Evolutionary conservation across 2,329 filamentous ascomycete genomes (phyloP), one percentile per base, ranked within the genome.

Genomic region (Karstenula rhodostoma): DNA sequence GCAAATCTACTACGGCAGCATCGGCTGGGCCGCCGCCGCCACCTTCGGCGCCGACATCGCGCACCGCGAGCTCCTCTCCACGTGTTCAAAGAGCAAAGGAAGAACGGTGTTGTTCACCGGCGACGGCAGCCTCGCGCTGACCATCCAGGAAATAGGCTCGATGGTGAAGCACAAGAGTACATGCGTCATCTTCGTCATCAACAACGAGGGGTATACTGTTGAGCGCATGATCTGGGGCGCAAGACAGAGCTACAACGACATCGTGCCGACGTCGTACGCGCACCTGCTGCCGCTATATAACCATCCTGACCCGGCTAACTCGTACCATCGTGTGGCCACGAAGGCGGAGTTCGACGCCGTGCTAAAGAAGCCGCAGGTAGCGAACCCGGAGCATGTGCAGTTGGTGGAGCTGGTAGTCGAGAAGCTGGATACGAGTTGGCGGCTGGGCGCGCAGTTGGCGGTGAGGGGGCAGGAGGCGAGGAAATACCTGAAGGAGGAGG

Each of bases 91-190:
- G 15, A 19, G 25, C 0, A 47, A 47, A 12, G 71, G 74, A 5
- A 59, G 85, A 56, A 85, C 86, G 0, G 80, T 89, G 10, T 75
- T 89, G 1, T 81, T 87, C 61, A 87, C 87, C 35, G 87, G 87
- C 5, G 87, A 89, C 55, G 88, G 88, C 3, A 88, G 86, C 62
- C 83, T 90, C 60, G 85, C 89, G 64, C 85, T 90, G 77, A 90
- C 88, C 0, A 87, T 83, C 0, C 89, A 91, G 70, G 88, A 90
- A 64, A 77, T 91, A 3, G 84, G 85, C 12, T 89, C 86, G 1
- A 89, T 90, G 67, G 86, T 90, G 65, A 74, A 74, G 54, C 67
- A 74, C 1, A 65, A 75, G 8, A 65, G 77, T 19, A 72, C 72
- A 8, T 68, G 72, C 1, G 64, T 81, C 6, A 71, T 83, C 7